Base-by-base conservation (phyloP, 2,329 filamentous ascomycete genomes). In the Neonectria coccinea region DNA sequence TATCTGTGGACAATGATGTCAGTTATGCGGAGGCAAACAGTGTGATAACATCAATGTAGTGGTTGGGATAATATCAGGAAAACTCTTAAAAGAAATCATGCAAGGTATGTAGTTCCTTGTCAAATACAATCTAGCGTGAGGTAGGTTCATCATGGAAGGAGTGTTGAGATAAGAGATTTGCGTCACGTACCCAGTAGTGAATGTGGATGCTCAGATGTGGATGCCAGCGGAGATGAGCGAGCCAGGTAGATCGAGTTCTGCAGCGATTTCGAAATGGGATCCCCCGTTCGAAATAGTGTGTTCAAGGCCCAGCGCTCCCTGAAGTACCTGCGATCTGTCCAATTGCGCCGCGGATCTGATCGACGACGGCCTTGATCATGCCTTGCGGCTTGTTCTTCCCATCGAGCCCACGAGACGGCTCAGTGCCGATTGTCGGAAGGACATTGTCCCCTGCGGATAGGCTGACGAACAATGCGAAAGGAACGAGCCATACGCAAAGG, bases 361-460 rank as follows among this genome's bases (percentile, higher is more conserved):
- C 88, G 20, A 91, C 87, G 11, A 91, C 75, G 1, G 88, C 85
- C 76, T 91, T 91, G 58, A 89, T 83, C 84, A 91, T 87, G 5
- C 89, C 89, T 72, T 90, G 88, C 14, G 87, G 84, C 74, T 82
- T 84, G 61, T 76, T 79, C 76, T 84, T 85, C 60, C 81, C 81
- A 55, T 83, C 80, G 5, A 79, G 77, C 25, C 81, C 82, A 12
- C 79, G 80, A 9, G 80, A 77, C 3, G 86, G 85, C 56, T 85
- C 83, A 68, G 88, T 93, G 12, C 93, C 93, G 87, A 97, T 97
- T 8, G 91, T 97, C 0, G 96, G 96, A 56, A 99, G 82, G 4
- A 98, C 93, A 76, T 98, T 98, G 76, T 99, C 96, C 59, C 94
- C 93, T 0, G 96, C 96, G 18, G 93, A 97, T 45, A 99, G 81